Evolutionary conservation across 805 yeast genomes (phyloP), one percentile per base, ranked within the genome.

Genomic region (Yamadazyma olivae): DNA sequence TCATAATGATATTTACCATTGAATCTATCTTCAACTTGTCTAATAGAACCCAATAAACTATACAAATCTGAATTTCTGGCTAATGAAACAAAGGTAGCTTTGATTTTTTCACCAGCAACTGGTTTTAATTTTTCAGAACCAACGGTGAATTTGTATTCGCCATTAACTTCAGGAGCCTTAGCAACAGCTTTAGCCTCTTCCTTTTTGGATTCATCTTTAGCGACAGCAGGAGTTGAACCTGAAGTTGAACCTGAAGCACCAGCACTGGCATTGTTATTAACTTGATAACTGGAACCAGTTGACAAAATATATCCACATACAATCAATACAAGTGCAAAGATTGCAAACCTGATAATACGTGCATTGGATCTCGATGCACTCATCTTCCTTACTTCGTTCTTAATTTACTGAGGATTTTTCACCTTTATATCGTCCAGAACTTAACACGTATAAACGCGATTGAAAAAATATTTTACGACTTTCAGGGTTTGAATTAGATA

Each of bases 21-120:
- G 71, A 93, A 91, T 44, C 96, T 71, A 59, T 89, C 97, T 63
- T 91, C 97, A 36, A 90, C 75, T 32, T 81, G 75, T 57, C 86
- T 72, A 41, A 86, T 83, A 6, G 95, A 79, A 21, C 67, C 74
- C 30, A 77, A 62, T 35, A 86, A 61, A 17, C 72, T 71, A 63
- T 75, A 70, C 38, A 86, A 57, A 54, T 86, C 95, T n/a, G 65
- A 50, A 57, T 85, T 84, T 64, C 95, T 72, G 9, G 90, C 93
- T 49, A 86, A 68, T 0, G 91, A 74, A 13, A 86, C 89, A 57
- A 87, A 84, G 2, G 95, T 80, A 12, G 95, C 95, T 38, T 50
- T 54, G 87, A 41, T 85, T 64, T 55, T 80, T 64, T 45, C 75
- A 74, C 61, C 75, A 2, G 41, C 33, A 26, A 79, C 36, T 18